Conservation (phyloP, 495 filamentous ascomycete genomes). For the Bathelium albidoporum region DNA sequence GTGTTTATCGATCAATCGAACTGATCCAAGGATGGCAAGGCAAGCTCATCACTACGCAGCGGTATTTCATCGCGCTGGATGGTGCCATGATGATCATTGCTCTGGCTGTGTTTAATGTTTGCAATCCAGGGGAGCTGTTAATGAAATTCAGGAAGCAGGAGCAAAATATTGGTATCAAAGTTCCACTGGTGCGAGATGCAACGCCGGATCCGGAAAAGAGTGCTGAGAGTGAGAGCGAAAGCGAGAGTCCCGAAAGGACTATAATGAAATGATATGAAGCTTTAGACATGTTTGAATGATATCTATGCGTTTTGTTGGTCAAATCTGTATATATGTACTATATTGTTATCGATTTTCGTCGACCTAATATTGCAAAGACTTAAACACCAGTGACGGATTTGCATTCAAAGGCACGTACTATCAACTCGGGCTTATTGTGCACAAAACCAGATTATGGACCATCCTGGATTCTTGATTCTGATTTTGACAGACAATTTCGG, state of each 20-base stretch:
- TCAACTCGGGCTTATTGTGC: too few relatives aligned
- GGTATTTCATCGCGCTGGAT: constrained; percentile 1
- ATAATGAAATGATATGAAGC: background rate
- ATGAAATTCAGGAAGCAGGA: background rate
- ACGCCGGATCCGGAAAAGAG: background rate
- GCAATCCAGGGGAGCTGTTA: constrained; percentile 2
- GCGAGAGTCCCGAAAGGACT: background rate
- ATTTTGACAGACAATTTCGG: too few relatives aligned
- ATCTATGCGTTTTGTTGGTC: too few relatives aligned
- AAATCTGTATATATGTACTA: too few relatives aligned
- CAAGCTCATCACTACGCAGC: background rate
- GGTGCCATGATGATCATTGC: constrained; percentile 7
- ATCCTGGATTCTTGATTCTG: too few relatives aligned
- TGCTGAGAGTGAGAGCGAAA: background rate
- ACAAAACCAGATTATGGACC: too few relatives aligned
- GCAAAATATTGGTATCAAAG: background rate
- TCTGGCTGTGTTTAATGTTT: background rate
- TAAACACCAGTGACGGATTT: too few relatives aligned
- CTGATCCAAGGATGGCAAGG: constrained; percentile 5
- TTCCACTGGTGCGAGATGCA: background rate
- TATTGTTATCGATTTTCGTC: too few relatives aligned
- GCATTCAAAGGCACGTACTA: too few relatives aligned
- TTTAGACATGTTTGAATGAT: too few relatives aligned
- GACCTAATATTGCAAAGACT: too few relatives aligned
- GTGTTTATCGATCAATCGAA: constrained; percentile 4